phyloP scores from a whole-genome alignment of 2,329 filamentous ascomycete genomes.

The Neocatenulostroma microsporum region DNA sequence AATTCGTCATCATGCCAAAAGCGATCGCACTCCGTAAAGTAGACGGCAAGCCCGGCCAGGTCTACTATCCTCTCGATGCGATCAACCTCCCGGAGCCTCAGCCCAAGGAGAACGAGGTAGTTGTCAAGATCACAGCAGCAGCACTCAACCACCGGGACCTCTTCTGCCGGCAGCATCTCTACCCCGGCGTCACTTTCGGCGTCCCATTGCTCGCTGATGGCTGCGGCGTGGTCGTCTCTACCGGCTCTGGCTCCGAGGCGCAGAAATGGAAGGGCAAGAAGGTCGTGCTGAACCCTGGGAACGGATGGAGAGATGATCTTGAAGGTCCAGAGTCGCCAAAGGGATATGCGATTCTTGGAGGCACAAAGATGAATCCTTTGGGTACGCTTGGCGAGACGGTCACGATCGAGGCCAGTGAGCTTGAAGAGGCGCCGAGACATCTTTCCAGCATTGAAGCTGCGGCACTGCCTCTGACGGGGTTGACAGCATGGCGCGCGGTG shows the following conservation, averaged over 20 bases:
- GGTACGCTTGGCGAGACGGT: conserved; percentile 72
- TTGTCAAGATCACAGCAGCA: conserved; percentile 68
- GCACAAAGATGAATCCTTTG: conserved; percentile 53
- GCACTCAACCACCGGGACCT: conserved; percentile 93
- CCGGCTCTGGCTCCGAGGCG: conserved; percentile 51
- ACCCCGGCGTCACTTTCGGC: conserved; percentile 74
- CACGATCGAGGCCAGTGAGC: conserved; percentile 59
- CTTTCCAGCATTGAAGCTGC: conserved; percentile 67
- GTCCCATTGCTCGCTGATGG: conserved; percentile 77
- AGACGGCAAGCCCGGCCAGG: conserved; percentile 77
- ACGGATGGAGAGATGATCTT: conserved; percentile 65
- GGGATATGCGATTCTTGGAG: conserved; percentile 60
- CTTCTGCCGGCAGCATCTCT: conserved; percentile 87
- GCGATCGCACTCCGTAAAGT: conserved; percentile 59
- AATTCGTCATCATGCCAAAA: conserved; percentile 36
- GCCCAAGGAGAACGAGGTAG: conserved; percentile 52
- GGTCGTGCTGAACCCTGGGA: conserved; percentile 70
- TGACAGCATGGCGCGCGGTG: conserved; percentile 83
- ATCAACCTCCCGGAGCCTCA: conserved; percentile 56
- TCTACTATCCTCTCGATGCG: conserved; percentile 64
- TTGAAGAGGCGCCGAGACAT: conserved; percentile 69
- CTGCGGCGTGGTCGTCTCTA: conserved; percentile 61
- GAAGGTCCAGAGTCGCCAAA: conserved; percentile 62
- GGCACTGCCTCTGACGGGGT: conserved; percentile 71
- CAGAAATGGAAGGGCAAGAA: conserved; percentile 53